Percentiles rank a stretch among this genome's conserved stretches.
Conservation (phyloP, 192 early-diverging fungal species). For the Geranomyces variabilis region DNA sequence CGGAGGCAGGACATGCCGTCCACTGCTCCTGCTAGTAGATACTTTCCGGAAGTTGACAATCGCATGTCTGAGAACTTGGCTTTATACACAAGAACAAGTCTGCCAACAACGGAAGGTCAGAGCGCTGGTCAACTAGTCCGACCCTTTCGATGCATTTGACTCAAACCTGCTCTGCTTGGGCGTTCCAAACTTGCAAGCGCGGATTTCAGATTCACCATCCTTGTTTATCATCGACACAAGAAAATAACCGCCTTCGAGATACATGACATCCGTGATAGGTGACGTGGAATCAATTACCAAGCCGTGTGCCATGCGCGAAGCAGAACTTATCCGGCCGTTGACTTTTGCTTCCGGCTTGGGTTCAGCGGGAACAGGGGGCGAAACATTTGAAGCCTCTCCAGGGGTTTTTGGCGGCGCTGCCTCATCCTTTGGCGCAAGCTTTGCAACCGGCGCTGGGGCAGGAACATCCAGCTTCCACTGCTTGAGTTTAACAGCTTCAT, state of each 20-base stretch:
- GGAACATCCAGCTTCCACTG: slow-evolving; percentile 53
- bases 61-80: slow-evolving; percentile 42
- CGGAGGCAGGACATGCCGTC: slow-evolving; percentile 51
- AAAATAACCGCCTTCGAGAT: slow-evolving; percentile 60
- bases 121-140: neutral
- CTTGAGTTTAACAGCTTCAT: slow-evolving; percentile 21
- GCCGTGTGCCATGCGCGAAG: slow-evolving; percentile 48
- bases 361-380: neutral
- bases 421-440: slow-evolving; percentile 14
- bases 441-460: slow-evolving; percentile 17
- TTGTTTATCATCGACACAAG: slow-evolving; percentile 52
- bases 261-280: slow-evolving; percentile 40
- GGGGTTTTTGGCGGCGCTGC: slow-evolving; percentile 2
- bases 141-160: neutral
- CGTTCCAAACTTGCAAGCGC: slow-evolving; percentile 45
- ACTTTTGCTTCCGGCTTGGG: slow-evolving; percentile 17
- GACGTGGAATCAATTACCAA: slow-evolving; percentile 42
- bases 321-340: slow-evolving; percentile 35
- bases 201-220: slow-evolving; percentile 52
- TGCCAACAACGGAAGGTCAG: slow-evolving; percentile 1
- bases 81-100: slow-evolving; percentile 47
- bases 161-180: slow-evolving; percentile 55
- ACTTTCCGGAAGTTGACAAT: slow-evolving; percentile 48
- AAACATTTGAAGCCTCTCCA: neutral
- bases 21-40: slow-evolving; percentile 44